phyloP scores from a whole-genome alignment of 2,329 filamentous ascomycete genomes.

The Scleromitrula shiraiana region DNA sequence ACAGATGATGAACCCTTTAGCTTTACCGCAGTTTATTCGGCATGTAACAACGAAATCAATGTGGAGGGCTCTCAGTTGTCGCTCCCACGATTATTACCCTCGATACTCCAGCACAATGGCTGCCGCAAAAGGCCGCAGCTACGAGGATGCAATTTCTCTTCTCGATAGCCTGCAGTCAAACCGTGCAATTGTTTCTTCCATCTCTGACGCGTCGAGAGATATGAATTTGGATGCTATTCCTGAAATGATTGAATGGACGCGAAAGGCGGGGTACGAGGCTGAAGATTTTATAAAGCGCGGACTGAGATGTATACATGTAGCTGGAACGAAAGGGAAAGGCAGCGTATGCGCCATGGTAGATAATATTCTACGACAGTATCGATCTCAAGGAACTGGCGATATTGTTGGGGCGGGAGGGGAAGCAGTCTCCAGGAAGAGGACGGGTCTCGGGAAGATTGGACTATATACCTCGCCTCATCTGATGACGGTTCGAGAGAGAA shows the following conservation, averaged over 20 bases:
- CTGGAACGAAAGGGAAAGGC: conserved; percentile 83
- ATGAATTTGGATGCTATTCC: conserved; percentile 26
- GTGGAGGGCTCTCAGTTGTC: neutral
- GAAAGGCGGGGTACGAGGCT: conserved; percentile 22
- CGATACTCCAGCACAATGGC: conserved; percentile 2
- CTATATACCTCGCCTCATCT: conserved; percentile 64
- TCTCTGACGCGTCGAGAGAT: conserved; percentile 15
- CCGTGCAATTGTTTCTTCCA: conserved; percentile 15
- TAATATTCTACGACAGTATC: conserved; percentile 52
- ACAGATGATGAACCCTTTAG: neutral
- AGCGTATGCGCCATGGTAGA: conserved; percentile 62
- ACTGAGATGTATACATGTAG: conserved; percentile 61
- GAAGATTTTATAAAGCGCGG: conserved; percentile 19
- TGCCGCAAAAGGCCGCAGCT: conserved; percentile 7
- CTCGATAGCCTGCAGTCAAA: conserved; percentile 25
- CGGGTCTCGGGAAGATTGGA: conserved; percentile 36
- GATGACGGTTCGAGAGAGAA: conserved; percentile 59
- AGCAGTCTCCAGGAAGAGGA: neutral
- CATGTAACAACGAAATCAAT: neutral
- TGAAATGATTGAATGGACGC: conserved; percentile 29
- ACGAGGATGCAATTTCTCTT: conserved; percentile 18
- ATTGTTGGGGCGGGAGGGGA: neutral
- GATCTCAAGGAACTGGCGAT: conserved; percentile 17
- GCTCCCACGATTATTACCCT: neutral
- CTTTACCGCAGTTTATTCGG: neutral